These are phyloP conservation scores for Xylaria scruposa DNA, from an alignment of 495 filamentous ascomycete genomes.

Conservation along the genomic window DNA sequence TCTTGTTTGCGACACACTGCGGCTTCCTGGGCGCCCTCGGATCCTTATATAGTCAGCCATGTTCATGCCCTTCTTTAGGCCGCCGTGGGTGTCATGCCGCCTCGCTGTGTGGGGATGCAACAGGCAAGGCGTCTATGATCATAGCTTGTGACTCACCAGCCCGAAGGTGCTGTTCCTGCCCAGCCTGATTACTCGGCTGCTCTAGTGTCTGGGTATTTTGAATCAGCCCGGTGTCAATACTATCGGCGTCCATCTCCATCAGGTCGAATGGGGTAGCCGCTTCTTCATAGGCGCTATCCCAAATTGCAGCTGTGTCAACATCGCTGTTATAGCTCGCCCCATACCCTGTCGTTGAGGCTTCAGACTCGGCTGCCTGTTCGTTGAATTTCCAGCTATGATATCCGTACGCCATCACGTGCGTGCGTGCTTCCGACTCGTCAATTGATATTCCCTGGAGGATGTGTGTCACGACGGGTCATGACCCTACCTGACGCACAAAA, in stretches of 20 bases:
- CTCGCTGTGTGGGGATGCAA: background rate
- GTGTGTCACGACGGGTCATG: slow-evolving; percentile 18
- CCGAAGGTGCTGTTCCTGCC: slow-evolving; percentile 15
- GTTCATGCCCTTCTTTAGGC: slow-evolving; percentile 7
- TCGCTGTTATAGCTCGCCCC: background rate
- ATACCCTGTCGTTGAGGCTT: slow-evolving; percentile 1
- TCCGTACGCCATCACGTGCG: slow-evolving; percentile 18
- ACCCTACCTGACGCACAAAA: slow-evolving; percentile 8
- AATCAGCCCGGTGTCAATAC: background rate
- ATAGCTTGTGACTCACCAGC: slow-evolving; percentile 20
- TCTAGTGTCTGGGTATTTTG: background rate
- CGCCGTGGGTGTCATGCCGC: slow-evolving; percentile 18
- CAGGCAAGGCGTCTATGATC: background rate
- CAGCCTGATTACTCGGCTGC: slow-evolving; percentile 10
- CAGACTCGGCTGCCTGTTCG: slow-evolving; percentile 16
- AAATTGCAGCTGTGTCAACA: slow-evolving; percentile 3
- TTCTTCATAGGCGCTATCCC: background rate
- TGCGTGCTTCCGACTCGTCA: background rate
- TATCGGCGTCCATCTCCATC: background rate
- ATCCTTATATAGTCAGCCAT: slow-evolving; percentile 28
- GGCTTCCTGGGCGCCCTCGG: background rate
- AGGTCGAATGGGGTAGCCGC: background rate
- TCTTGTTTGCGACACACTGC: background rate
- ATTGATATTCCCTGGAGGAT: background rate
- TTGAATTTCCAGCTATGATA: background rate